Conservation (phyloP, 2,329 filamentous ascomycete species). For the Fusarium sp. region DNA sequence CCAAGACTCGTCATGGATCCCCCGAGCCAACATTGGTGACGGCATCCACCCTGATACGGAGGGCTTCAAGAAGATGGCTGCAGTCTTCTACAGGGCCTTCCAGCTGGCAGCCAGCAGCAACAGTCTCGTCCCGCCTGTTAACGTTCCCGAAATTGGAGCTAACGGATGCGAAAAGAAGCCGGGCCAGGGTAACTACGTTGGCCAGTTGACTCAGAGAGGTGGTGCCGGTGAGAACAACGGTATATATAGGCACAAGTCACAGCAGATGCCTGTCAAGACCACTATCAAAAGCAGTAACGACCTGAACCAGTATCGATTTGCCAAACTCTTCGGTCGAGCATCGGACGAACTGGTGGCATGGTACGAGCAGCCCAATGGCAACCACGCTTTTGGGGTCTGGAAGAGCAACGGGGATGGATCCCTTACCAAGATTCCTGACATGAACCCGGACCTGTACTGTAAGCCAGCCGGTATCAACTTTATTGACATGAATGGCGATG, state of each 20-base stretch:
- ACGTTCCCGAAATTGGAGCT: background rate
- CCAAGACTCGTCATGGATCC: background rate
- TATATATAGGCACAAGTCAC: slow-evolving; percentile 41
- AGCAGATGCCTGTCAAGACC: slow-evolving; percentile 24
- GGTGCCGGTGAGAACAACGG: slow-evolving; percentile 43
- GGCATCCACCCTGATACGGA: slow-evolving; percentile 3
- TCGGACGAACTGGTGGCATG: slow-evolving; percentile 40
- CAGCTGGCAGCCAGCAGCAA: background rate
- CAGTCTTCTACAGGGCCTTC: slow-evolving; percentile 4
- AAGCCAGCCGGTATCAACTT: slow-evolving; percentile 1
- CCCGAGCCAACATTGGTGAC: background rate
- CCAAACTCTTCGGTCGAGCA: slow-evolving; percentile 20
- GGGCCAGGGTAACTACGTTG: slow-evolving; percentile 35
- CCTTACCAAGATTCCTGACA: slow-evolving; percentile 29
- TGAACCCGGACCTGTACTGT: slow-evolving; percentile 2
- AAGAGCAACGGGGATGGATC: slow-evolving; percentile 2
- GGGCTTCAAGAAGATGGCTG: slow-evolving; percentile 9
- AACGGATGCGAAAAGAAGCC: slow-evolving; percentile 34
- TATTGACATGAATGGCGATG: slow-evolving; percentile 28
- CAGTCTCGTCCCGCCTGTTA: background rate
- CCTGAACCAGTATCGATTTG: slow-evolving; percentile 40
- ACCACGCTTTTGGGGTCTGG: slow-evolving; percentile 6
- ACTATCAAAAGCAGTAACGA: slow-evolving; percentile 35
- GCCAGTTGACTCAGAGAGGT: slow-evolving; percentile 42
- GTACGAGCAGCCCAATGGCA: slow-evolving; percentile 13